Conservation (phyloP, 2,329 filamentous ascomycete genomes). For the Penicillium fuscoglaucum region DNA sequence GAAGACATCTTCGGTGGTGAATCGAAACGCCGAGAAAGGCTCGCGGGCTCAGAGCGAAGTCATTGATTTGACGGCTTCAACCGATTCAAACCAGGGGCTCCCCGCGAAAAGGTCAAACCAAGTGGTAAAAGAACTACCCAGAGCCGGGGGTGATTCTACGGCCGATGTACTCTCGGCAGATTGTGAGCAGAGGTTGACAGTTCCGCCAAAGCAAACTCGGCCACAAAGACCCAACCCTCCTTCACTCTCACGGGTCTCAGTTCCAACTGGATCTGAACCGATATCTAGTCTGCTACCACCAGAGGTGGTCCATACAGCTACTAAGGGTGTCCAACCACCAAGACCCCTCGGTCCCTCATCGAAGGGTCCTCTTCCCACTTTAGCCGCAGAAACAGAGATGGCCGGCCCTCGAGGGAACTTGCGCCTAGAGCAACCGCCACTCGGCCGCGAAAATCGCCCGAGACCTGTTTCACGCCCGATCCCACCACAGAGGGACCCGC, state of each 20-base stretch:
- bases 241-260: neutral
- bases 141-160: neutral
- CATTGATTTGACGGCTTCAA: conserved; percentile 27
- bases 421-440: neutral
- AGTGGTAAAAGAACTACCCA: neutral
- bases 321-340: neutral
- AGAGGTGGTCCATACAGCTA: neutral
- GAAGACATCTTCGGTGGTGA: conserved; percentile 22
- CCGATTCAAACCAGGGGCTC: conserved; percentile 5
- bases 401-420: neutral
- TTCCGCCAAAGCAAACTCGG: neutral
- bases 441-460: neutral
- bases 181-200: neutral
- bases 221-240: neutral
- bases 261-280: neutral
- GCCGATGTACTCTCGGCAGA: neutral
- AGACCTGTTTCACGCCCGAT: neutral
- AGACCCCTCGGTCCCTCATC: neutral
- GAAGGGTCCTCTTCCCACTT: neutral
- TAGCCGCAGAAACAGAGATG: neutral
- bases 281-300: neutral
- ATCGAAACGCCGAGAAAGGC: conserved; percentile 11
- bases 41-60: conserved; percentile 13
- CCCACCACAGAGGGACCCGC: neutral
- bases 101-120: neutral